These are phyloP conservation scores for Trypanosoma cruzi DNA, from an alignment of 208 protist species.

Conservation along the genomic window DNA sequence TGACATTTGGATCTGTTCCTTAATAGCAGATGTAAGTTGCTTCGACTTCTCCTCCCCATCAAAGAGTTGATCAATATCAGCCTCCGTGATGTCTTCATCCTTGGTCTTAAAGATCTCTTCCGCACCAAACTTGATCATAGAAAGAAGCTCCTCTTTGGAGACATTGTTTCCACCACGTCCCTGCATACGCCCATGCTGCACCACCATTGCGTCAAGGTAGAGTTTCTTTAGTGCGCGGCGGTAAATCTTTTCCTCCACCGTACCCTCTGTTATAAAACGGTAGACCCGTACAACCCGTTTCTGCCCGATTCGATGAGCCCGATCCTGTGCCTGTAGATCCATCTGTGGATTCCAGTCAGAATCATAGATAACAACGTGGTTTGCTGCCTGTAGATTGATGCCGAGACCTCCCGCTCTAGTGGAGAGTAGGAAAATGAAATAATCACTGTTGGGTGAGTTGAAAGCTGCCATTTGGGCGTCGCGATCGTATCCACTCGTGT, in stretches of 20 bases:
- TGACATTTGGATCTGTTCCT: conserved; percentile 86
- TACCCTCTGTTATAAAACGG: conserved; percentile 97
- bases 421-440: conserved; percentile 98
- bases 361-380: conserved; percentile 99
- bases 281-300: conserved; percentile 97
- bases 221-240: conserved; percentile 98
- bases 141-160: conserved; percentile 95
- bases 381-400: conserved; percentile 98
- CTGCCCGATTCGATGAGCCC: conserved; percentile 99
- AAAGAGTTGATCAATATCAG: conserved; percentile 98
- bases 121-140: conserved; percentile 98
- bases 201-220: conserved; percentile 97
- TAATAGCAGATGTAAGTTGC: conserved; percentile 81
- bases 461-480: conserved; percentile 96
- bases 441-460: conserved; percentile 88
- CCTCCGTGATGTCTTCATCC: conserved; percentile 94
- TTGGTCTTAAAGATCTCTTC: conserved; percentile 96
- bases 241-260: conserved; percentile 98
- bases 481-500: conserved; percentile 82
- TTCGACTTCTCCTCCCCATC: conserved; percentile 84
- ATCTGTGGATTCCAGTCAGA: conserved; percentile 99
- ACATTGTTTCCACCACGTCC: conserved; percentile 48
- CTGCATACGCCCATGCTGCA: conserved; percentile 96
- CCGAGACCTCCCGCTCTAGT: conserved; percentile 98
- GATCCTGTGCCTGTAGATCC: conserved; percentile 98